Conservation (phyloP, 2,329 filamentous ascomycete genomes). For the Plectosphaerella sp. region DNA sequence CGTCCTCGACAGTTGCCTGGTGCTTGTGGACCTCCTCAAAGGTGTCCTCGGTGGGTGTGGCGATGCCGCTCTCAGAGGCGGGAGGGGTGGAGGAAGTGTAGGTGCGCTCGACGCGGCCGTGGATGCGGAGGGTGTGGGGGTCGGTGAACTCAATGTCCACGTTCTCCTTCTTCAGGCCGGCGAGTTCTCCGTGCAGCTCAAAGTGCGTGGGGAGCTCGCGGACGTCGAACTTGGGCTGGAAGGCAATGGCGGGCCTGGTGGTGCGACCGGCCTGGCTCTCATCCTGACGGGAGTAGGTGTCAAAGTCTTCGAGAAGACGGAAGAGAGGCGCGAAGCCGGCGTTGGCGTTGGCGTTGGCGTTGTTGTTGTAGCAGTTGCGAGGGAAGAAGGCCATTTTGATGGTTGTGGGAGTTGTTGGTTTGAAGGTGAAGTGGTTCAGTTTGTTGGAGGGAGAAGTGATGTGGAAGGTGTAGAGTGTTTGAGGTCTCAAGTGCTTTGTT, state of each 20-base stretch:
- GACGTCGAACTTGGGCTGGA: constrained; percentile 75
- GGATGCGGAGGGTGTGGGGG: constrained; percentile 66
- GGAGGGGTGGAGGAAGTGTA: constrained; percentile 52
- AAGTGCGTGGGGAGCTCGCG: constrained; percentile 65
- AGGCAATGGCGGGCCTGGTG: constrained; percentile 34
- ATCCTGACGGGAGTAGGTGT: constrained; percentile 45
- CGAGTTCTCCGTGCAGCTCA: constrained; percentile 76
- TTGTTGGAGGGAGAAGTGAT: constrained; percentile 9
- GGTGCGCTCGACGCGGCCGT: constrained; percentile 63
- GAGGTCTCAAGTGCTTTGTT: constrained; percentile 8
- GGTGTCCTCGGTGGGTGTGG: too few relatives aligned
- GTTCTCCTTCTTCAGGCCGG: constrained; percentile 69
- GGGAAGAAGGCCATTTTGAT: constrained; percentile 58
- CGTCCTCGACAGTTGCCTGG: constrained; percentile 65
- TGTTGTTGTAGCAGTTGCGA: constrained; percentile 45
- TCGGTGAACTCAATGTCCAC: constrained; percentile 77
- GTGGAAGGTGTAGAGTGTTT: not conserved
- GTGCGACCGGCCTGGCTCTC: constrained; percentile 10
- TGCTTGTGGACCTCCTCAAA: constrained; percentile 22
- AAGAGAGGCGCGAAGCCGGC: constrained; percentile 56
- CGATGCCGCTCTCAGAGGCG: constrained; percentile 22
- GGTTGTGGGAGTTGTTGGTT: not conserved
- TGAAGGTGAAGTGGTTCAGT: not conserved
- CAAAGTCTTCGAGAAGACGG: constrained; percentile 61
- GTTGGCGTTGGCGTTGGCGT: constrained; percentile 46